These are phyloP conservation scores for Exophiala viscosa DNA, from an alignment of 2,329 filamentous ascomycete genomes.

Conservation along the genomic window DNA sequence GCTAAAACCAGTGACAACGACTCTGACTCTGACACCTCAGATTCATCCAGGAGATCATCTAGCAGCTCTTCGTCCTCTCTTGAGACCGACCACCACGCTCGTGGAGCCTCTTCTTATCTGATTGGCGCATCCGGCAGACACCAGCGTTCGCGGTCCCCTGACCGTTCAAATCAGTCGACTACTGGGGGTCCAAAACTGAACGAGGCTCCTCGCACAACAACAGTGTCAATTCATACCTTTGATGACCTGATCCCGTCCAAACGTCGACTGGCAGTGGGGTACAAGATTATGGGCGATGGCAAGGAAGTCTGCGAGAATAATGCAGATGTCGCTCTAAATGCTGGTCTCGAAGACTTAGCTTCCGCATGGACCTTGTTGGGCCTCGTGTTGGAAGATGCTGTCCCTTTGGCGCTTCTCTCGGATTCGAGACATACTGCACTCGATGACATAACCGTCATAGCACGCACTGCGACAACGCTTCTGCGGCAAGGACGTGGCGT, in stretches of 20 bases:
- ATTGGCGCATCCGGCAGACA: slow-evolving; percentile 34
- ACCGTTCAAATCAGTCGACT: slow-evolving; percentile 49
- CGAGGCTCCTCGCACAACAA: slow-evolving; percentile 55
- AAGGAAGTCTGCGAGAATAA: slow-evolving; percentile 82
- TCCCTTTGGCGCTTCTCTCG: slow-evolving; percentile 56
- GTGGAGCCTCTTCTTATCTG: slow-evolving; percentile 42
- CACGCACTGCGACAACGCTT: slow-evolving; percentile 56
- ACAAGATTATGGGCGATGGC: slow-evolving; percentile 78
- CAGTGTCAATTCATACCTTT: slow-evolving; percentile 66
- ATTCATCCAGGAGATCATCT: slow-evolving; percentile 58
- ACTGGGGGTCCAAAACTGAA: slow-evolving; percentile 52
- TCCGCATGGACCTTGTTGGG: slow-evolving; percentile 80
- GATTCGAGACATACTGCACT: slow-evolving; percentile 53
- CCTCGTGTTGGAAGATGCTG: slow-evolving; percentile 71
- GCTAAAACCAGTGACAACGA: slow-evolving; percentile 41
- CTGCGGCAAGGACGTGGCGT: slow-evolving; percentile 34
- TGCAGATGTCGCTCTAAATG: slow-evolving; percentile 67
- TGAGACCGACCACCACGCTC: slow-evolving; percentile 45
- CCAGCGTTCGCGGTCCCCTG: slow-evolving; percentile 50
- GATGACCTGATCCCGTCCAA: slow-evolving; percentile 73
- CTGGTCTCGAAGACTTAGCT: slow-evolving; percentile 67
- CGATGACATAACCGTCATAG: slow-evolving; percentile 65
- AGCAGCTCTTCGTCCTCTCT: slow-evolving; percentile 50
- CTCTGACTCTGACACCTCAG: slow-evolving; percentile 44
- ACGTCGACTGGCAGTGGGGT: slow-evolving; percentile 69